phyloP scores from a whole-genome alignment of 78 protist species.

The Goniomonas avonlea region DNA sequence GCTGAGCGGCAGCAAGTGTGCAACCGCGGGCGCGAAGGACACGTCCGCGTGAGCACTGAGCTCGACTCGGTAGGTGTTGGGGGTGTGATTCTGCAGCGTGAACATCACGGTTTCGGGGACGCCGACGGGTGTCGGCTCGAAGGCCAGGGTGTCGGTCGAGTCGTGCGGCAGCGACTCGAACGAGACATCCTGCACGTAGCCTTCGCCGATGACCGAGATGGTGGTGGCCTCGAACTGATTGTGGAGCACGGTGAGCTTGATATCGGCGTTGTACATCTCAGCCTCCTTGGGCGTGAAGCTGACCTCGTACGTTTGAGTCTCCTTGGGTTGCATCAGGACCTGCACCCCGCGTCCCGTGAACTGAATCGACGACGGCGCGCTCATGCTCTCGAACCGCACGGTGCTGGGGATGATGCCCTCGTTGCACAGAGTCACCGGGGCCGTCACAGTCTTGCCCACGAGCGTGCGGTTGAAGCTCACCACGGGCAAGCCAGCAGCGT shows the following conservation, averaged over 20 bases:
- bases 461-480: slow-evolving; percentile 19
- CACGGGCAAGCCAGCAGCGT: neutral
- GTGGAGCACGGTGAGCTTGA: slow-evolving; percentile 11
- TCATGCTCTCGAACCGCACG: neutral
- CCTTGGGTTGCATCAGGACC: neutral
- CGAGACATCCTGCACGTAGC: slow-evolving; percentile 28
- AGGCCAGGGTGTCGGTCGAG: slow-evolving; percentile 24
- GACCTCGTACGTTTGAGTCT: neutral
- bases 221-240: slow-evolving; percentile 47
- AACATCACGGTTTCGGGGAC: slow-evolving; percentile 11
- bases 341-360: slow-evolving; percentile 1
- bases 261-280: neutral
- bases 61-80: slow-evolving; percentile 12
- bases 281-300: slow-evolving; percentile 6
- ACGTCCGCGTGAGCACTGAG: slow-evolving; percentile 2
- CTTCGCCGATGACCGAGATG: slow-evolving; percentile 34
- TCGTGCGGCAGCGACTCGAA: slow-evolving; percentile 37
- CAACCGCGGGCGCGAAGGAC: slow-evolving; percentile 32
- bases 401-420: slow-evolving; percentile 47
- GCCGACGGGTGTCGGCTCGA: slow-evolving; percentile 41
- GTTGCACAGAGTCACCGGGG: slow-evolving; percentile 24
- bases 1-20: slow-evolving; percentile 30
- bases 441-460: neutral
- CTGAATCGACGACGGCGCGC: neutral
- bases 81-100: slow-evolving; percentile 26